Evolutionary conservation across 306 rosid genomes (phyloP).

Genomic region (Lablab purpureus): DNA sequence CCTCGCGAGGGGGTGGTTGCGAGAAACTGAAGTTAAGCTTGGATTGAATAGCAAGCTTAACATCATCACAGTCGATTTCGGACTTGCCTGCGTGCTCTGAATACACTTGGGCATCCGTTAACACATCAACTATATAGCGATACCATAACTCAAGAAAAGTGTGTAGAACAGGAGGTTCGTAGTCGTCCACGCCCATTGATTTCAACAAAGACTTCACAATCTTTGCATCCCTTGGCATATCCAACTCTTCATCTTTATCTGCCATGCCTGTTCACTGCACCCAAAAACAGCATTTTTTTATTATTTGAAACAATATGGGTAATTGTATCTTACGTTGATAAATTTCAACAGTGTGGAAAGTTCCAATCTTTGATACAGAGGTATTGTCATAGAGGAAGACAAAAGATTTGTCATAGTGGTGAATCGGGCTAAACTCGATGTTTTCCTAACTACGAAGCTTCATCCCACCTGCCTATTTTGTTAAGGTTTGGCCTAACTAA

Average conservation of each 20-base stretch:
- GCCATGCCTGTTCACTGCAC: constrained; percentile 54
- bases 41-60: constrained; percentile 93
- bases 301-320: not conserved
- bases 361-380: not conserved
- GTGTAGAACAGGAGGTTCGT: constrained; percentile 82
- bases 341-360: not conserved
- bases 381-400: not conserved
- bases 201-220: constrained; percentile 76
- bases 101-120: constrained; percentile 88
- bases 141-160: constrained; percentile 93
- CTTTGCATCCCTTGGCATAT: constrained; percentile 88
- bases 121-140: constrained; percentile 79
- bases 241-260: constrained; percentile 72
- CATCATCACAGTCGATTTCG: constrained; percentile 83
- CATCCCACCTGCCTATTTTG: no score
- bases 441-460: not conserved
- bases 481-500: no score
- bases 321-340: not conserved
- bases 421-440: not conserved
- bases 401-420: not conserved
- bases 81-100: constrained; percentile 89
- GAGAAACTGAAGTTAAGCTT: constrained; percentile 92
- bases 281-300: not conserved
- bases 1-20: constrained; percentile 99
- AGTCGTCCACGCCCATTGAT: constrained; percentile 93